Conservation (phyloP, 164 flowering plant genomes). For the Saururus chinensis region DNA sequence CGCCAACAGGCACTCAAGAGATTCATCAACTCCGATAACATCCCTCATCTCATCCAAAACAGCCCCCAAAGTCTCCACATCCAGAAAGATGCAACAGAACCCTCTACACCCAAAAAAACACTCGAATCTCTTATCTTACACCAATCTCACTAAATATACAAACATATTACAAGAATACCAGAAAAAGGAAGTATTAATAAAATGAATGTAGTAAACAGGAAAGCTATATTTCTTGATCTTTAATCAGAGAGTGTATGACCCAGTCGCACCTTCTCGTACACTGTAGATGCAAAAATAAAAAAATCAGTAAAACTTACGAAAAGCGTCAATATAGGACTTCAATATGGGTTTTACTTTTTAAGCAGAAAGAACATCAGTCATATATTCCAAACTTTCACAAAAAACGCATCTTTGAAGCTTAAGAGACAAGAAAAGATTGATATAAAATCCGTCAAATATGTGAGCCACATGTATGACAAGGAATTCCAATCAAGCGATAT, state of each 20-base stretch:
- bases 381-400: no score
- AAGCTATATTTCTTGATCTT: neutral
- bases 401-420: no score
- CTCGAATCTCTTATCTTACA: neutral
- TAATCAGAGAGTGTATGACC: neutral
- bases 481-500: neutral
- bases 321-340: no score
- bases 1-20: constrained; percentile 52
- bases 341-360: no score
- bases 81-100: constrained; percentile 13
- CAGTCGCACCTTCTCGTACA: neutral
- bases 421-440: neutral
- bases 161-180: neutral
- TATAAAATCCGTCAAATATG: neutral
- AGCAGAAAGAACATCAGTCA: no score
- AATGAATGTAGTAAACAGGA: neutral
- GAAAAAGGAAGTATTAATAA: neutral
- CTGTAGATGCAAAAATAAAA: neutral
- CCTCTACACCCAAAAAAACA: neutral
- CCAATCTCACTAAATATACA: neutral
- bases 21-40: constrained; percentile 59
- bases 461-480: neutral
- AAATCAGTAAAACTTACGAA: neutral
- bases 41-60: constrained; percentile 67
- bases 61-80: constrained; percentile 37